These are phyloP conservation scores for Anacardium occidentale DNA, from an alignment of 345 rosid genomes.

Conservation along the genomic window DNA sequence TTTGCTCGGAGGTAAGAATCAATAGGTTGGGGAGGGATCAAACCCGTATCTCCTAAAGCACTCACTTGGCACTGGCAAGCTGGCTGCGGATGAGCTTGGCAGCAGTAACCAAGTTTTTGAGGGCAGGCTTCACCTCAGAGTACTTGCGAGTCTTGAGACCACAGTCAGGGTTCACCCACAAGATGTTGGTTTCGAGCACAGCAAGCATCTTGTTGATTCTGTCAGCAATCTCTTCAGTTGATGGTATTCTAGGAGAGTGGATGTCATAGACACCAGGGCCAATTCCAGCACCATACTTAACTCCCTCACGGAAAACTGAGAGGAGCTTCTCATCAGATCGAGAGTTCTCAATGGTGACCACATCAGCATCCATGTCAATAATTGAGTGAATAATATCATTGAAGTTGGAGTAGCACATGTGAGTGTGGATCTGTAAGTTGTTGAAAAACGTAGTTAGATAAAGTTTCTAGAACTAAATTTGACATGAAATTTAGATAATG, in stretches of 20 bases:
- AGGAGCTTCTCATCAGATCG: slow-evolving; percentile 97
- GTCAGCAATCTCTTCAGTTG: slow-evolving; percentile 89
- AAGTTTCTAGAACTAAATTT: background rate
- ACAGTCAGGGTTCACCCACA: slow-evolving; percentile 99
- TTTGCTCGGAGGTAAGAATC: slow-evolving; percentile 14
- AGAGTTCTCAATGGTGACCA: slow-evolving; percentile 97
- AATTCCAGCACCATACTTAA: slow-evolving; percentile 93
- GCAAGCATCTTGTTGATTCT: slow-evolving; percentile 96
- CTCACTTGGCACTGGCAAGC: slow-evolving; percentile 85
- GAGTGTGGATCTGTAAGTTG: slow-evolving; percentile 78
- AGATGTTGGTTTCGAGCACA: slow-evolving; percentile 75
- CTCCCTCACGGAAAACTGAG: slow-evolving; percentile 97
- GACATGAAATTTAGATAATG: background rate
- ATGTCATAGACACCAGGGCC: slow-evolving; percentile 97
- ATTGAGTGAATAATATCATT: slow-evolving; percentile 96
- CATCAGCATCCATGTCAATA: slow-evolving; percentile 97
- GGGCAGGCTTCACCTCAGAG: slow-evolving; percentile 88
- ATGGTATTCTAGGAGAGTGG: slow-evolving; percentile 97
- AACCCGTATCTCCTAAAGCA: slow-evolving; percentile 17
- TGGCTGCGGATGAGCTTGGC: slow-evolving; percentile 87
- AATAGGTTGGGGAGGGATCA: background rate
- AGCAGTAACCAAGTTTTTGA: slow-evolving; percentile 84
- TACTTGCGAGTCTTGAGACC: slow-evolving; percentile 96
- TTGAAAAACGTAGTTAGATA: background rate
- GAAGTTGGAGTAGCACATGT: slow-evolving; percentile 99